These are phyloP conservation scores for Nigrospora oryzae DNA, from an alignment of 2,329 filamentous ascomycete genomes.

Conservation along the genomic window DNA sequence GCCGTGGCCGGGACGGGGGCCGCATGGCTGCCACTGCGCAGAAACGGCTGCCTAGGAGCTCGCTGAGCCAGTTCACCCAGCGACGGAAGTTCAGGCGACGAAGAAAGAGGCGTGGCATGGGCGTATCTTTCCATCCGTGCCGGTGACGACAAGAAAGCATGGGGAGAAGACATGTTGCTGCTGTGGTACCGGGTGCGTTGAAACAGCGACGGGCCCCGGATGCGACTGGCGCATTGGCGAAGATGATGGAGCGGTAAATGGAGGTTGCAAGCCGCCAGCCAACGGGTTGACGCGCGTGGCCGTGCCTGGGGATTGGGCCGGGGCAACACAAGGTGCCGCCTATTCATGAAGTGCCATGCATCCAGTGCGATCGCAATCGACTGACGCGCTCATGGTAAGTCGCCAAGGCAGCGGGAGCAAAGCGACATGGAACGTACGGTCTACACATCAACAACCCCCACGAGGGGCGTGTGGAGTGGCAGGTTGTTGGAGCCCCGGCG, in stretches of 20 bases:
- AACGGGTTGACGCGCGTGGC: no score
- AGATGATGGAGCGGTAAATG: neutral
- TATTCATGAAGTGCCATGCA: no score
- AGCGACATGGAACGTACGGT: no score
- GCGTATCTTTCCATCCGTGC: slow-evolving; percentile 10
- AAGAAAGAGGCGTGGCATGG: slow-evolving; percentile 28
- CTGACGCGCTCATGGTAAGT: no score
- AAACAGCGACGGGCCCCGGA: slow-evolving; percentile 19
- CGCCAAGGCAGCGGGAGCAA: no score
- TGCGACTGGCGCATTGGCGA: slow-evolving; percentile 39
- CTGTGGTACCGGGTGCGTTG: slow-evolving; percentile 4
- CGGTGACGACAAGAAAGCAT: slow-evolving; percentile 20
- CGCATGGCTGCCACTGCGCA: slow-evolving; percentile 27
- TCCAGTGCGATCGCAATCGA: no score
- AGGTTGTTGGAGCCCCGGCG: no score
- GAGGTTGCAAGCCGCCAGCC: neutral
- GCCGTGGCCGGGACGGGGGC: slow-evolving; percentile 27
- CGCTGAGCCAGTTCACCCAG: slow-evolving; percentile 36
- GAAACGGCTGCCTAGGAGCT: slow-evolving; percentile 16
- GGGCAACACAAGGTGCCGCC: no score
- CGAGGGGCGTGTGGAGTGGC: no score
- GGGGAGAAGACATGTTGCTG: slow-evolving; percentile 21
- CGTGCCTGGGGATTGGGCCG: no score
- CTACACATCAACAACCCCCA: no score
- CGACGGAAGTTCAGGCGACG: slow-evolving; percentile 48